Evolutionary conservation across 176 grass and related monocot species (phyloP).

Genomic region (Aegilops umbellulata): DNA sequence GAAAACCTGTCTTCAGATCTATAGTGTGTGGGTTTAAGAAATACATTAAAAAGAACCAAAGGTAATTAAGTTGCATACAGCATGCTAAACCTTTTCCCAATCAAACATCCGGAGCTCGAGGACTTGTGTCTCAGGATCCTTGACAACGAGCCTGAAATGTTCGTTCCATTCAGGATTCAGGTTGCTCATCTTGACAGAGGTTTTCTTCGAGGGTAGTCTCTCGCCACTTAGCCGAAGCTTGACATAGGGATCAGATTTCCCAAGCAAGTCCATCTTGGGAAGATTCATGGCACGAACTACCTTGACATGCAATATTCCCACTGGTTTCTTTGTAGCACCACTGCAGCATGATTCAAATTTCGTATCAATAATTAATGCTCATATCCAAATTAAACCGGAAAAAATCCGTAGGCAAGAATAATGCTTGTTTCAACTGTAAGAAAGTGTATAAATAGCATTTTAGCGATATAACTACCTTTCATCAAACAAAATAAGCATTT

Average conservation of each 20-base stretch:
- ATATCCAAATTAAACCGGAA: background rate
- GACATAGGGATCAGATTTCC: slow-evolving; percentile 98
- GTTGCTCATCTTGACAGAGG: slow-evolving; percentile 86
- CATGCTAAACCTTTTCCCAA: slow-evolving; percentile 94
- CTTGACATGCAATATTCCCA: slow-evolving; percentile 87
- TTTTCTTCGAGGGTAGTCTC: slow-evolving; percentile 74
- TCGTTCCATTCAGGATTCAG: slow-evolving; percentile 98
- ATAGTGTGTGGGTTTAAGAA: background rate
- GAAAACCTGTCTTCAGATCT: background rate
- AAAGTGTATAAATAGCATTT: background rate
- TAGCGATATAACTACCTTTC: background rate
- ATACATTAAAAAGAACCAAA: background rate
- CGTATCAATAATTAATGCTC: background rate
- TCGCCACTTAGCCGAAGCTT: slow-evolving; percentile 89
- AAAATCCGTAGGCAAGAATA: background rate
- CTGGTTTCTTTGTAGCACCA: slow-evolving; percentile 79
- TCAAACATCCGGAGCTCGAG: slow-evolving; percentile 93
- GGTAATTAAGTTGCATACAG: slow-evolving; percentile 24
- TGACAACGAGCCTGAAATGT: slow-evolving; percentile 89
- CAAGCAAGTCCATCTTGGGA: slow-evolving; percentile 94
- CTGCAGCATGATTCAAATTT: slow-evolving; percentile 42
- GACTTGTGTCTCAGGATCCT: slow-evolving; percentile 87
- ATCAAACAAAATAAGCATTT: background rate
- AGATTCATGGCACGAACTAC: slow-evolving; percentile 82
- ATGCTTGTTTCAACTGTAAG: background rate